phyloP scores from a whole-genome alignment of 2,329 filamentous ascomycete species.

The Aphanoascus verrucosus region DNA sequence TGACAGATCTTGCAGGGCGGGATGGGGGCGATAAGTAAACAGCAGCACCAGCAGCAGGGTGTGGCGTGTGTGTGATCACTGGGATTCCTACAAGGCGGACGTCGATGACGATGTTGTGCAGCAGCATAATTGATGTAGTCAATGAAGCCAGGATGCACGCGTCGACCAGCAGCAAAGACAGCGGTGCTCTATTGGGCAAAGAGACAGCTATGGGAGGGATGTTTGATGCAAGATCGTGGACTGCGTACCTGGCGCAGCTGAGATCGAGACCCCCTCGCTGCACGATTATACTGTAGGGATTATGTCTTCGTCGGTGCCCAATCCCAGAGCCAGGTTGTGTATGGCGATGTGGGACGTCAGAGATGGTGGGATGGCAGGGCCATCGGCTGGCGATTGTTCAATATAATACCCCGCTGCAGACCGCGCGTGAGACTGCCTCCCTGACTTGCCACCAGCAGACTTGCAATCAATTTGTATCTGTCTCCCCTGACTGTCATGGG shows the following conservation, averaged over 20 bases:
- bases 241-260: conserved; percentile 6
- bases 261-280: not conserved
- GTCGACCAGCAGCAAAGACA: not conserved
- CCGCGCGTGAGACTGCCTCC: too few relatives aligned
- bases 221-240: conserved; percentile 2
- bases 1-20: too few relatives aligned
- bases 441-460: too few relatives aligned
- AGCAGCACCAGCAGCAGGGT: not conserved
- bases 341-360: not conserved
- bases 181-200: too few relatives aligned
- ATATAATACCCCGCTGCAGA: too few relatives aligned
- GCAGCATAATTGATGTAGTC: not conserved
- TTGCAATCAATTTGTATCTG: too few relatives aligned
- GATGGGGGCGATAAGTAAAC: too few relatives aligned
- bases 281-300: not conserved
- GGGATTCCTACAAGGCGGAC: not conserved
- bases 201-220: not conserved
- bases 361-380: not conserved
- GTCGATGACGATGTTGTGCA: conserved; percentile 8
- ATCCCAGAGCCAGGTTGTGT: not conserved
- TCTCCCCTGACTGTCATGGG: too few relatives aligned
- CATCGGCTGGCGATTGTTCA: too few relatives aligned
- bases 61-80: not conserved
- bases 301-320: not conserved
- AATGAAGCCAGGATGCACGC: not conserved